Evolutionary conservation across 805 yeast genomes (phyloP).

Genomic region (Wickerhamomyces ciferrii): DNA sequence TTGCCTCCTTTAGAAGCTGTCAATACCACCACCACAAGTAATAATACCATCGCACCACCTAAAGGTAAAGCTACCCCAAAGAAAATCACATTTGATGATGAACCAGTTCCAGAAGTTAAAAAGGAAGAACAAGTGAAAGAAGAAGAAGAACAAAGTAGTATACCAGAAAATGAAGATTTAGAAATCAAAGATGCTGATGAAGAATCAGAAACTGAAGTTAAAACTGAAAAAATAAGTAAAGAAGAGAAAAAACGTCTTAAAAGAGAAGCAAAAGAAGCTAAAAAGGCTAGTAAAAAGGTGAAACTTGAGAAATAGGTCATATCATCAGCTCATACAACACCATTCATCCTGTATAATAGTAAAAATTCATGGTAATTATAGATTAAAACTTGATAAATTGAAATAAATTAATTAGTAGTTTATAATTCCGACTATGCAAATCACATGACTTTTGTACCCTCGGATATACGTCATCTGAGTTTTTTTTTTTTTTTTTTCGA

Average conservation of each 20-base stretch:
- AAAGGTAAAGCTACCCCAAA: background rate
- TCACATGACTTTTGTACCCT: background rate
- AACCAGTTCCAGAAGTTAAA: background rate
- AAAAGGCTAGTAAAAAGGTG: constrained; percentile 1
- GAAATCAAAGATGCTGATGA: background rate
- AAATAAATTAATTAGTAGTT: too few relatives aligned
- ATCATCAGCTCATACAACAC: background rate
- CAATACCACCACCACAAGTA: constrained; percentile 3
- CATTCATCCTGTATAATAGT: background rate
- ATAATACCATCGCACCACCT: constrained; percentile 3
- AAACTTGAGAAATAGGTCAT: background rate
- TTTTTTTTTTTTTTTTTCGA: background rate
- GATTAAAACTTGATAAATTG: too few relatives aligned
- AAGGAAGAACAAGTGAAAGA: background rate
- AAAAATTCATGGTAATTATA: too few relatives aligned
- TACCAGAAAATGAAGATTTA: background rate
- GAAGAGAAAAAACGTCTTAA: constrained; percentile 3
- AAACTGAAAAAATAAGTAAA: background rate
- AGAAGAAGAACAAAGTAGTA: background rate
- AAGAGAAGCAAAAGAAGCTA: constrained; percentile 1
- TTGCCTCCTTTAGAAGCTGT: constrained; percentile 52
- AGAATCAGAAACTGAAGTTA: background rate
- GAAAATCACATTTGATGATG: background rate
- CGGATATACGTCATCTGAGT: background rate
- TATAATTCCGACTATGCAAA: too few relatives aligned